Conservation (phyloP, 768 basidiomycete genomes). For the Dacryopinax primogenitus region DNA sequence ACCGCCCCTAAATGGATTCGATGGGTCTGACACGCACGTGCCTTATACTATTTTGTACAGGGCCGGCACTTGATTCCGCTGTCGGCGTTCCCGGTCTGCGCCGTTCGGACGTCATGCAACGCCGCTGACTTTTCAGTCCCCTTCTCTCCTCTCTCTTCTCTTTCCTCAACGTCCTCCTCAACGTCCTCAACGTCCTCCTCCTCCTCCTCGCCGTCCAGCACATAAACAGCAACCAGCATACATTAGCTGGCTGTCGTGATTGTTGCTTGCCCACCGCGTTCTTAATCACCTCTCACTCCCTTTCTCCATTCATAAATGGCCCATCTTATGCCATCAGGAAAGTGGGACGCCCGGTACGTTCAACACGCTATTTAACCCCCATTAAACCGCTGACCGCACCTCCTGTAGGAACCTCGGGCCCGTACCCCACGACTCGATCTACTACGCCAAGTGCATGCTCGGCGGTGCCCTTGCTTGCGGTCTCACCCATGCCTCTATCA, state of each 20-base stretch:
- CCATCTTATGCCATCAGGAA: neutral
- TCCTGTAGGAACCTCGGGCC: conserved; percentile 47
- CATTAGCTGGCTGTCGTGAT: neutral
- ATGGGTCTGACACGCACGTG: neutral
- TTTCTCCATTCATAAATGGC: neutral
- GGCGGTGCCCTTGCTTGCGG: conserved; percentile 81
- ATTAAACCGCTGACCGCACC: neutral
- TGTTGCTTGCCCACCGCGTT: neutral
- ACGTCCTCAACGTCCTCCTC: neutral
- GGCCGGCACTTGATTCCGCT: conserved; percentile 4
- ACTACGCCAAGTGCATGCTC: conserved; percentile 79
- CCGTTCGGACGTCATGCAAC: neutral
- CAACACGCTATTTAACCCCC: neutral
- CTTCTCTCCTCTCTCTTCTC: neutral
- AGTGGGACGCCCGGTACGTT: conserved; percentile 6
- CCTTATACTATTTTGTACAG: no score
- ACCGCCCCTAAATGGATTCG: neutral
- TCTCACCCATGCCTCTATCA: conserved; percentile 76
- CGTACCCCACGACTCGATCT: conserved; percentile 57
- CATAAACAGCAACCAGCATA: neutral
- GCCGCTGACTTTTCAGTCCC: neutral
- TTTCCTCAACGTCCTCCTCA: neutral
- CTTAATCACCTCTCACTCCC: neutral
- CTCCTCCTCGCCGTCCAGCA: conserved; percentile 7
- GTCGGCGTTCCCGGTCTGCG: neutral